phyloP scores from a whole-genome alignment of 2,329 filamentous ascomycete species.

The Didymella pinodella region DNA sequence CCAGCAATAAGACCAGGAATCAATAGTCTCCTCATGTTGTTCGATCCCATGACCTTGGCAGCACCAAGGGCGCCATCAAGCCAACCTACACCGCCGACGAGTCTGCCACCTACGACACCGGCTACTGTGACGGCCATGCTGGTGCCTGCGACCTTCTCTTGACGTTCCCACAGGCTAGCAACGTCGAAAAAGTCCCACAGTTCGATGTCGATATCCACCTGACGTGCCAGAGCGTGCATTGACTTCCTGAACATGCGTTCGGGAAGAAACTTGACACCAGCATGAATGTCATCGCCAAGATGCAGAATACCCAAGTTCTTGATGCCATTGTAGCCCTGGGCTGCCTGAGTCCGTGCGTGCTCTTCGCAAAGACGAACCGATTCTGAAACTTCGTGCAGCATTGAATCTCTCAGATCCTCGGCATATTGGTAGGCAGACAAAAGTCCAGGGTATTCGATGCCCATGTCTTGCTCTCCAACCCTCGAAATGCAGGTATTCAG shows the following conservation, averaged over 20 bases:
- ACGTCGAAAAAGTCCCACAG: slow-evolving; percentile 94
- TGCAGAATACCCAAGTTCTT: slow-evolving; percentile 88
- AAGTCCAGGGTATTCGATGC: slow-evolving; percentile 85
- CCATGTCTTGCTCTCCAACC: slow-evolving; percentile 78
- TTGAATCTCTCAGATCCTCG: slow-evolving; percentile 89
- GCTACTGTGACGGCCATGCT: slow-evolving; percentile 93
- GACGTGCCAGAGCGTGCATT: slow-evolving; percentile 79
- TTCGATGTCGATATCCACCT: slow-evolving; percentile 88
- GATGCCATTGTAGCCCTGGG: slow-evolving; percentile 83
- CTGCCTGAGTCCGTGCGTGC: slow-evolving; percentile 78
- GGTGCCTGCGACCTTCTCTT: slow-evolving; percentile 94
- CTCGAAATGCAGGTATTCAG: slow-evolving; percentile 78
- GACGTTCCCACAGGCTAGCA: slow-evolving; percentile 79
- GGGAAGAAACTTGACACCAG: slow-evolving; percentile 84
- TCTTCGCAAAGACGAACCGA: slow-evolving; percentile 84
- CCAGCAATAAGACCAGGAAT: slow-evolving; percentile 80
- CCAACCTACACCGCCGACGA: slow-evolving; percentile 87
- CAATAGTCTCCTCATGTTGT: slow-evolving; percentile 80
- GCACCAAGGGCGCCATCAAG: slow-evolving; percentile 85
- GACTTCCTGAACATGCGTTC: slow-evolving; percentile 94
- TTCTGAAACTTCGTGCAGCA: slow-evolving; percentile 85
- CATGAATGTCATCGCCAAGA: slow-evolving; percentile 80
- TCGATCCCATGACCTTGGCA: slow-evolving; percentile 79
- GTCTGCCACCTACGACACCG: slow-evolving; percentile 80
- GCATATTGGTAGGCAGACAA: slow-evolving; percentile 89